phyloP scores from a whole-genome alignment of 192 early-diverging fungal species.

The Coemansia nantahalensis region DNA sequence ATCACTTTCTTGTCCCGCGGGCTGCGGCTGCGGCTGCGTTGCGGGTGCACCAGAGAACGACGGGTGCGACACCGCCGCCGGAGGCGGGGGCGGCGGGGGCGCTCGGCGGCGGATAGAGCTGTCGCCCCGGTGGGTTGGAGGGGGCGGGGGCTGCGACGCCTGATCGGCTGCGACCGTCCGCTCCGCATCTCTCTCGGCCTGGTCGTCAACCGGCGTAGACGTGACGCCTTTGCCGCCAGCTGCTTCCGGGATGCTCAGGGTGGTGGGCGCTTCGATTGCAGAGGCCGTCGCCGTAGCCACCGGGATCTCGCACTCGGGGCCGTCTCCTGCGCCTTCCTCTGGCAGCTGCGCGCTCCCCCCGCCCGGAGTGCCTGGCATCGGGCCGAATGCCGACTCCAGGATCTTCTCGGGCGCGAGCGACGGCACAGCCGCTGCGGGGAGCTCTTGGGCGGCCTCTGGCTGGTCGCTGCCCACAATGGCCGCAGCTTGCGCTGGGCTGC shows the following conservation, averaged over 20 bases:
- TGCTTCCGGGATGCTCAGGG: neutral
- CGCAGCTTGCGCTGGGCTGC: neutral
- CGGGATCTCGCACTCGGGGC: conserved; percentile 6
- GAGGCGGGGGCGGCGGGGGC: conserved; percentile 42
- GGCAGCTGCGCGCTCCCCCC: too few species aligned
- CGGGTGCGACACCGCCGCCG: neutral
- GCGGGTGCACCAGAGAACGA: too few species aligned
- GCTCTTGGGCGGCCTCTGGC: neutral
- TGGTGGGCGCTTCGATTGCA: neutral
- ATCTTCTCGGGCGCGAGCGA: neutral
- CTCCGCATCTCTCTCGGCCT: neutral
- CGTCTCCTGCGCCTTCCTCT: neutral
- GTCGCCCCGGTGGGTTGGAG: conserved; percentile 8
- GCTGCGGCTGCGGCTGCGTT: too few species aligned
- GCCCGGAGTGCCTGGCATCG: too few species aligned
- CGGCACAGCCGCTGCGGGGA: neutral
- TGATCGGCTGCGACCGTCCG: neutral
- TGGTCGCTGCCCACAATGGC: neutral
- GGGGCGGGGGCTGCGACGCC: neutral
- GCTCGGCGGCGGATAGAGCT: conserved; percentile 40
- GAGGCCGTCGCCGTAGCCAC: conserved; percentile 7
- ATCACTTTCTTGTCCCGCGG: too few species aligned
- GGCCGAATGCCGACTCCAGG: too few species aligned
- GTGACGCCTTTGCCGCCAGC: neutral
- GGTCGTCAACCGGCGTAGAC: neutral